Evolutionary conservation across 2,329 filamentous ascomycete species (phyloP).

Genomic region (Apiospora koreana): DNA sequence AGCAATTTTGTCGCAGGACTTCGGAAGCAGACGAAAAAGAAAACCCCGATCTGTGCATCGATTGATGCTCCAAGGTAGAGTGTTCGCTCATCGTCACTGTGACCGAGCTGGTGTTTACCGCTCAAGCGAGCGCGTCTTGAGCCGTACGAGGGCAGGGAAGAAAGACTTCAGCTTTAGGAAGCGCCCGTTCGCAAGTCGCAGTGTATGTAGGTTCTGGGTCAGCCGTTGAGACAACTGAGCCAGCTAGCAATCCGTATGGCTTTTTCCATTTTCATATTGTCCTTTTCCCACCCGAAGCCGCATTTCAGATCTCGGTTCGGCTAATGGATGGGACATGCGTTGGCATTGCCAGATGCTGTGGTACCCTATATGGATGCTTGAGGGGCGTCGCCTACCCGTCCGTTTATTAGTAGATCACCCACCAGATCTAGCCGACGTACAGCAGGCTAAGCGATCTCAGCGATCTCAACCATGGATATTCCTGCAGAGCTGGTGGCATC

Average conservation of each 20-base stretch:
- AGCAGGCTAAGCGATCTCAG: neutral
- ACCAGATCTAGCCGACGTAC: constrained; percentile 3
- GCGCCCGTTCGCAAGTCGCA: neutral
- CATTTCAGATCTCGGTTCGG: neutral
- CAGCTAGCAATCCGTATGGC: neutral
- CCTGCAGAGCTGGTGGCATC: neutral
- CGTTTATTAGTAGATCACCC: neutral
- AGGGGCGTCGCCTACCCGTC: neutral
- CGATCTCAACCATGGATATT: neutral
- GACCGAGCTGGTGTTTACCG: neutral
- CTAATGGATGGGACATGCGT: constrained; percentile 3
- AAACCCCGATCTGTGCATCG: neutral
- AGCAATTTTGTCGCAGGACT: neutral
- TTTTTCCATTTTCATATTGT: neutral
- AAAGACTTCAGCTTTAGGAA: neutral
- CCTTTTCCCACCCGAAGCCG: neutral
- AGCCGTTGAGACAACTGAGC: neutral
- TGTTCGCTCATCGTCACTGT: neutral
- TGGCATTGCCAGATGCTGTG: neutral
- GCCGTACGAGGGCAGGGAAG: neutral
- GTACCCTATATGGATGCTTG: neutral
- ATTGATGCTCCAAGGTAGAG: neutral
- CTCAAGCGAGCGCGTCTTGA: neutral
- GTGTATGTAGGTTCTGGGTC: neutral
- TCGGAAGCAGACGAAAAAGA: neutral